Evolutionary conservation across 1,284 basidiomycete species (phyloP).

Genomic region (Pascua guehoae): DNA sequence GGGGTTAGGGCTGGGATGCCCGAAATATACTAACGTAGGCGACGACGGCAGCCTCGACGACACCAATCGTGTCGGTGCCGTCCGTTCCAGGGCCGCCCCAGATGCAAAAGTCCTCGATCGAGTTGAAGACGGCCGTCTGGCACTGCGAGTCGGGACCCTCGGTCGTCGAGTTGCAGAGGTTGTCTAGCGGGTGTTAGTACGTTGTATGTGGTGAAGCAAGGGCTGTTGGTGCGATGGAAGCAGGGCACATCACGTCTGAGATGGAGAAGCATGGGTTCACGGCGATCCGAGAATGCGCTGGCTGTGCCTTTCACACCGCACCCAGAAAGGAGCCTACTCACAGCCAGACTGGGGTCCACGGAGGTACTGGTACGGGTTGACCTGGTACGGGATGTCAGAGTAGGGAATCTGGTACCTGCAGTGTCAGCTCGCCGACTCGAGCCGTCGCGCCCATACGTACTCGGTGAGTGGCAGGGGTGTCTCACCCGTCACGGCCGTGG

Average conservation of each 20-base stretch:
- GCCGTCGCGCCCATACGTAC: background rate
- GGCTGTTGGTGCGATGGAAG: too few species aligned
- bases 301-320: background rate
- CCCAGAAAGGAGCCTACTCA: background rate
- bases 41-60: conserved; percentile 55
- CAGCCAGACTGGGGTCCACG: conserved; percentile 13
- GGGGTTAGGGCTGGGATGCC: too few species aligned
- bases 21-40: conserved; percentile 44
- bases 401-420: conserved; percentile 18
- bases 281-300: background rate
- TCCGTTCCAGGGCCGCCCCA: conserved; percentile 53
- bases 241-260: too few species aligned
- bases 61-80: conserved; percentile 48
- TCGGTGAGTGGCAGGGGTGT: conserved; percentile 17
- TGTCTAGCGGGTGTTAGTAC: conserved; percentile 10
- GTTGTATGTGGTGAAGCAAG: too few species aligned
- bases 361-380: conserved; percentile 6
- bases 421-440: background rate
- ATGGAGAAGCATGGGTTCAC: too few species aligned
- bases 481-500: background rate
- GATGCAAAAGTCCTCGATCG: conserved; percentile 48
- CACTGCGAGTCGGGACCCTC: conserved; percentile 17
- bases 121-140: conserved; percentile 35
- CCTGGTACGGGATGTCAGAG: conserved; percentile 11
- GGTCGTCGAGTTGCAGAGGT: conserved; percentile 23